Base-by-base conservation (phyloP, 352 stramenopile species). In the Phytophthora sansomeana region DNA sequence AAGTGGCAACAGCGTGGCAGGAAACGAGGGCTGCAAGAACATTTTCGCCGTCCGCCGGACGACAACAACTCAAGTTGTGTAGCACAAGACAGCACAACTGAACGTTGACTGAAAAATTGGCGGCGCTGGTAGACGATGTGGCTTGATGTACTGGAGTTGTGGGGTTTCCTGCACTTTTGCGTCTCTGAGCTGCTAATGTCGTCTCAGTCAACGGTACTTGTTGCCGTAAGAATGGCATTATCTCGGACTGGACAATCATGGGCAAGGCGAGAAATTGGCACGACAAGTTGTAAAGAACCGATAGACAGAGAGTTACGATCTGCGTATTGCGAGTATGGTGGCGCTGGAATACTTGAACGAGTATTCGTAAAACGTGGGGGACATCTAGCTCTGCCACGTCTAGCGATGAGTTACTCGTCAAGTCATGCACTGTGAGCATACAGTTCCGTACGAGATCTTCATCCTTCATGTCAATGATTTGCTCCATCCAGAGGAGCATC, bases 401-500 rank as follows among this genome's bases (percentile, higher is more conserved):
- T 43, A 90, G 66, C 1, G 74, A 82, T 32, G 76, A 67, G 48
- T 76, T 89, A 50, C 84, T 83, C 28, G 84, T 91, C 44, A 92
- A 65, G 17, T 92, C 81, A 43, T 91, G 80, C 24, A 92, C 83
- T 6, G 85, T 90, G 35, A 94, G 72, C 68, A 94, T 81, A 48
- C 83, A 92, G 58, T 91, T 94, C 33, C 81, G 81, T 19, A 94
- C 83, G n/a, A 92, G 80, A 5, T 76, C 69, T 21, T 80, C 69
- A 26, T 92, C 78, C 32, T 89, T 83, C 80, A 92, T 92, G 41
- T 75, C 63, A 42, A 91, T 89, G 57, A 92, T 92, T 63, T 92
- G 80, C 55, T 92, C 81, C 84, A 91, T 91, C 84, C 84, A 92
- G 4, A 88, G 69, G 9, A 92, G 83, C 43, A 90, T 82, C 13